Conservation (phyloP, 805 yeast species). For the Wickerhamomyces ciferrii region DNA sequence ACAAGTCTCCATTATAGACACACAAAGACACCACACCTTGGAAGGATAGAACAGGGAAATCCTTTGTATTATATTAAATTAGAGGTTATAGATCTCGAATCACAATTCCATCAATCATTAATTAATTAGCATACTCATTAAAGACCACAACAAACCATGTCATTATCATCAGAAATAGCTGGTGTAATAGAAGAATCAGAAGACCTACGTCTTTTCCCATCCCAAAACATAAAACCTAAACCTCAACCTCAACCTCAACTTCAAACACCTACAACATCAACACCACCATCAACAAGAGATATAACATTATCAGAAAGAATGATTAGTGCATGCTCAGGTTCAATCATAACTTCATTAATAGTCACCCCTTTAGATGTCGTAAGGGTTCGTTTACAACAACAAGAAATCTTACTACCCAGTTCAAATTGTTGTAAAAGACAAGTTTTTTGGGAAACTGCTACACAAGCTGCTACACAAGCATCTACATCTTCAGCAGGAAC, state of each 20-base stretch:
- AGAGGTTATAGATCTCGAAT: not conserved
- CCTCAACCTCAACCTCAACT: constrained; percentile 2
- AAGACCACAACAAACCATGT: constrained; percentile 6
- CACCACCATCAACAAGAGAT: no score
- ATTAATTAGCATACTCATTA: not conserved
- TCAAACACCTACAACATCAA: no score
- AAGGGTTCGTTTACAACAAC: constrained; percentile 73
- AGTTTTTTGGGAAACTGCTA: constrained; percentile 27
- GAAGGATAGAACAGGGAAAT: no score
- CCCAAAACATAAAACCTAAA: not conserved
- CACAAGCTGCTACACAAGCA: constrained; percentile 15
- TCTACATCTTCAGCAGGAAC: no score
- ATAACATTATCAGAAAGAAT: constrained; percentile 56
- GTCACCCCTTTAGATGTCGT: constrained; percentile 83
- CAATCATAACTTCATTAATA: constrained; percentile 63
- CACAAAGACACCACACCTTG: no score
- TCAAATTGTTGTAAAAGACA: constrained; percentile 30
- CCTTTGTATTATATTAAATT: no score
- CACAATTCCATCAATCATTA: not conserved
- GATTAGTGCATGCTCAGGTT: constrained; percentile 77
- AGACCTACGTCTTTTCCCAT: constrained; percentile 1
- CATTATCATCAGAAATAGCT: constrained; percentile 16
- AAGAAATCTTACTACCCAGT: constrained; percentile 51
- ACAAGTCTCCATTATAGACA: no score
- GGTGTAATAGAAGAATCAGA: constrained; percentile 15